Conservation (phyloP, 2,329 filamentous ascomycete species). For the Fusarium sp. region DNA sequence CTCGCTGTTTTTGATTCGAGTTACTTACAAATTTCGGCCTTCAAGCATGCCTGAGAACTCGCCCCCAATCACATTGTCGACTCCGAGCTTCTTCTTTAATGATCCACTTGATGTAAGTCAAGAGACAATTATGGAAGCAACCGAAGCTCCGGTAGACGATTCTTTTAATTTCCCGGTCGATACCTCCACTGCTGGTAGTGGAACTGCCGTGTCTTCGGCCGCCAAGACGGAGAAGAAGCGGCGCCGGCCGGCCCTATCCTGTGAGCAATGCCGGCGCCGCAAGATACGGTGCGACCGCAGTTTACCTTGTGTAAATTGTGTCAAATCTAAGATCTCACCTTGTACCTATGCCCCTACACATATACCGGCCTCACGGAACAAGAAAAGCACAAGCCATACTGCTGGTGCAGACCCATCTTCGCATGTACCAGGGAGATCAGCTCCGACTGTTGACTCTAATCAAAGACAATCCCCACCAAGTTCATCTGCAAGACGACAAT, state of each 20-base stretch:
- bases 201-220: constrained; percentile 12
- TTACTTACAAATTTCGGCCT: background rate
- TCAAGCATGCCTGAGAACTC: constrained; percentile 18
- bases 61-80: constrained; percentile 18
- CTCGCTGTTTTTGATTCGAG: constrained; percentile 12
- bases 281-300: constrained; percentile 72
- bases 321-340: constrained; percentile 63
- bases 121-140: background rate
- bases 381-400: constrained; percentile 26
- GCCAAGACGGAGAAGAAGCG: constrained; percentile 51
- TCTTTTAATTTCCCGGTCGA: constrained; percentile 3
- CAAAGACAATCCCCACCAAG: constrained; percentile 9
- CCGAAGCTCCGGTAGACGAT: background rate
- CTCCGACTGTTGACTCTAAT: constrained; percentile 10
- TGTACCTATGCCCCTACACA: constrained; percentile 63
- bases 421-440: constrained; percentile 38
- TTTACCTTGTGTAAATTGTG: constrained; percentile 68
- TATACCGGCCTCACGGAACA: constrained; percentile 44
- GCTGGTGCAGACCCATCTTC: constrained; percentile 9
- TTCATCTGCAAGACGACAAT: background rate
- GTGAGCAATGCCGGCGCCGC: constrained; percentile 66
- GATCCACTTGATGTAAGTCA: constrained; percentile 21
- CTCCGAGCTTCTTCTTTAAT: constrained; percentile 33
- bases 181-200: background rate
- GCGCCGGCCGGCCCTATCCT: constrained; percentile 59